A percentile compares a stretch with the other conserved stretches of the same genome.
phyloP scores from a whole-genome alignment of 345 rosid genomes.

The Nasturtium officinale region DNA sequence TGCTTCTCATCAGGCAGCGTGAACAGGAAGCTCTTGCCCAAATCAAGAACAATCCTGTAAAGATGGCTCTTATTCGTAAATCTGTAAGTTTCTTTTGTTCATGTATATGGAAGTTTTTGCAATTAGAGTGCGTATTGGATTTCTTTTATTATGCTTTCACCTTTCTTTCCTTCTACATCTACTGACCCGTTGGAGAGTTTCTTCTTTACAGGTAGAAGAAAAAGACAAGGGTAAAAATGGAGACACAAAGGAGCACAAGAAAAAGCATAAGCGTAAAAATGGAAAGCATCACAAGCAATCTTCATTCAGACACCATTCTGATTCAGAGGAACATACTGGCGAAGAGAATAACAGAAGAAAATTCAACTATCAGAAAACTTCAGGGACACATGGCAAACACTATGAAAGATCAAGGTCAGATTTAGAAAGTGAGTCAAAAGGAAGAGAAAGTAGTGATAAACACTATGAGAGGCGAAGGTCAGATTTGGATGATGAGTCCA shows the following conservation, averaged over 20 bases:
- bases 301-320: conserved; percentile 45
- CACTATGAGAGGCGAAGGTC: not conserved
- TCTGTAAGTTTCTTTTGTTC: conserved; percentile 55
- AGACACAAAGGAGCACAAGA: conserved; percentile 45
- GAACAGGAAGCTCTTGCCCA: conserved; percentile 96
- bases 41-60: conserved; percentile 92
- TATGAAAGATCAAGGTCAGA: conserved; percentile 29
- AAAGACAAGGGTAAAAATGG: conserved; percentile 52
- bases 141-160: not conserved
- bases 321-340: conserved; percentile 38
- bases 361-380: conserved; percentile 28
- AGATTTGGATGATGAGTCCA: conserved; percentile 48
- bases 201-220: conserved; percentile 51
- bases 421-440: conserved; percentile 1
- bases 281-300: conserved; percentile 57
- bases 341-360: conserved; percentile 45
- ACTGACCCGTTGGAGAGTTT: conserved; percentile 20
- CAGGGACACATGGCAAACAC: conserved; percentile 39
- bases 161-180: conserved; percentile 10
- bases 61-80: conserved; percentile 84
- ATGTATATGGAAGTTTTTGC: not conserved
- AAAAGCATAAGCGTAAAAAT: conserved; percentile 43
- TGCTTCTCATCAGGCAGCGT: conserved; percentile 87
- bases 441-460: conserved; percentile 26
- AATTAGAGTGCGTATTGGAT: not conserved